phyloP scores from a whole-genome alignment of 2,329 filamentous ascomycete species.

The Fusarium nygamai region DNA sequence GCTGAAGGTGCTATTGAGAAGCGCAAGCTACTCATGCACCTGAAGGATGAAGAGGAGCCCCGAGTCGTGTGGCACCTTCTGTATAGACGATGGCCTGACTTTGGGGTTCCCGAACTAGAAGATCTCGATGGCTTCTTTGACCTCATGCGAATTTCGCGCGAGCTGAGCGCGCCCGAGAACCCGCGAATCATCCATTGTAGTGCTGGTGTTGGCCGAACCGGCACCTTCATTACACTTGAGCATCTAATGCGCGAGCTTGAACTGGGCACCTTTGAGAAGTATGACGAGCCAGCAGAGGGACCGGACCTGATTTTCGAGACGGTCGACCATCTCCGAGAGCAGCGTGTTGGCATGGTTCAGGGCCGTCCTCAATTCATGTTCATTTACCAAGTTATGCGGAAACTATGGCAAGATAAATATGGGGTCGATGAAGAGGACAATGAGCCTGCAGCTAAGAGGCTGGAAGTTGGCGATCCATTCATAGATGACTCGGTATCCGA shows the following conservation, averaged over 20 bases:
- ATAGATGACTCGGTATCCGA: conserved; percentile 36
- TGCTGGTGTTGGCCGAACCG: conserved; percentile 91
- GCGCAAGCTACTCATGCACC: conserved; percentile 73
- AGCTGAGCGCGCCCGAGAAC: conserved; percentile 61
- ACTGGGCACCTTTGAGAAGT: conserved; percentile 71
- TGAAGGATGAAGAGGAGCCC: conserved; percentile 55
- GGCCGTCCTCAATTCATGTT: conserved; percentile 85
- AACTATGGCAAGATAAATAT: conserved; percentile 76
- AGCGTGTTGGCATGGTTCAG: conserved; percentile 96
- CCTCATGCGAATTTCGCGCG: conserved; percentile 73
- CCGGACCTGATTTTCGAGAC: conserved; percentile 79
- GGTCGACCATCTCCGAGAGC: conserved; percentile 83
- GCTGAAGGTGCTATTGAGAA: conserved; percentile 73
- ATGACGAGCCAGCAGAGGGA: conserved; percentile 47
- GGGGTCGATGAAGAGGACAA: conserved; percentile 50
- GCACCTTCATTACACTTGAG: conserved; percentile 96
- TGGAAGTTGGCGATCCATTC: conserved; percentile 61
- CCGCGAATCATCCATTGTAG: conserved; percentile 89
- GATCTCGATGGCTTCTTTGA: conserved; percentile 75
- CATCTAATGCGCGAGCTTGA: conserved; percentile 86
- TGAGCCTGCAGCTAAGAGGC: conserved; percentile 63
- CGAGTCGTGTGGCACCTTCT: conserved; percentile 84
- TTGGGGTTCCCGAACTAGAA: conserved; percentile 77
- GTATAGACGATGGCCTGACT: conserved; percentile 91
- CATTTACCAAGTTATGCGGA: conserved; percentile 85